Evolutionary conservation across 225 moss, liverwort and hornwort species (phyloP).

Genomic region (Pseudoscleropodium purum): DNA sequence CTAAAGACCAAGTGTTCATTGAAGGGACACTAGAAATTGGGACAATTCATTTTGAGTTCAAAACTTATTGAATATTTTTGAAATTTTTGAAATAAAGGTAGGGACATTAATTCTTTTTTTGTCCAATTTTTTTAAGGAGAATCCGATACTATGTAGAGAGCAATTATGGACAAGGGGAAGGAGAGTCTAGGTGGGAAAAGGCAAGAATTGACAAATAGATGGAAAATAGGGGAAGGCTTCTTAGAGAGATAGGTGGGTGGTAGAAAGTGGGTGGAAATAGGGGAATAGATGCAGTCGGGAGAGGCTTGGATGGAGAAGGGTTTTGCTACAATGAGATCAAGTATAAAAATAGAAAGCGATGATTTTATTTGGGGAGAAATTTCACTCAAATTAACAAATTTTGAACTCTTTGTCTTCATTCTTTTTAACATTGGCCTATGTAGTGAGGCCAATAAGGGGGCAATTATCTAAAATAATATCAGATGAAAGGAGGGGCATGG

Average conservation of each 20-base stretch:
- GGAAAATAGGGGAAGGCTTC: fast-evolving
- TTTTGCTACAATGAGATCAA: neutral
- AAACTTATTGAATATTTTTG: neutral
- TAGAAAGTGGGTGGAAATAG: fast-evolving
- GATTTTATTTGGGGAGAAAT: too few species aligned
- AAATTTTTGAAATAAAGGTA: neutral
- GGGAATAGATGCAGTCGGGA: fast-evolving
- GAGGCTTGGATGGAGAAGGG: fast-evolving
- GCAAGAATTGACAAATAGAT: fast-evolving
- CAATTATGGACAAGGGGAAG: fast-evolving
- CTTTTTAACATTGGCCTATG: fast-evolving
- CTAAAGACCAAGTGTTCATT: neutral
- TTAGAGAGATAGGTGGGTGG: fast-evolving
- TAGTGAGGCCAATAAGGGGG: fast-evolving
- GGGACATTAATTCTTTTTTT: fast-evolving
- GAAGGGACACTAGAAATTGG: neutral
- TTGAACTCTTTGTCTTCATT: fast-evolving
- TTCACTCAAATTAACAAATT: fast-evolving
- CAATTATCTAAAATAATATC: fast-evolving
- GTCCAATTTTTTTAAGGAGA: fast-evolving
- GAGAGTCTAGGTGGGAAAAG: fast-evolving
- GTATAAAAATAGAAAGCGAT: fast-evolving
- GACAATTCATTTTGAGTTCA: neutral
- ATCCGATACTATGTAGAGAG: fast-evolving
- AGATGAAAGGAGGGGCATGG: neutral